Base-by-base conservation (phyloP, 2,329 filamentous ascomycete genomes). In the Verticillium tricorpus region DNA sequence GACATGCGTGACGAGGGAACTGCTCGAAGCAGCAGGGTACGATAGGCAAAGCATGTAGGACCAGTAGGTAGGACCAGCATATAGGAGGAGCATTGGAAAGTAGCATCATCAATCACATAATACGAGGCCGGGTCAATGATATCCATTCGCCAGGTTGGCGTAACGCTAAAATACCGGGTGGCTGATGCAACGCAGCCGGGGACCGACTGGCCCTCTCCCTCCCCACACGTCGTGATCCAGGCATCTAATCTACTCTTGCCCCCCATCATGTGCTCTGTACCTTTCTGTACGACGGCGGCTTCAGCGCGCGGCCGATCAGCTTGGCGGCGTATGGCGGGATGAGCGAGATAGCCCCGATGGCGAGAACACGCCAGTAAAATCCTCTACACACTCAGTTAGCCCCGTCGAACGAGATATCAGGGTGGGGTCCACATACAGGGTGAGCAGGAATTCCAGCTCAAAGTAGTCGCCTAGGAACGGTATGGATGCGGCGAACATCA, bases 261-360 rank as follows among this genome's bases (percentile, higher is more conserved):
- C 14, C 54, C 15, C 25, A 56, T 34, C 25, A 56, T 32, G 54
- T 56, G 55, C 84, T 89, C 76, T 90, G 89, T 57, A 99, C 93
- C 80, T 99, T 99, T 70, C 95, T 85, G 78, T 97, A 98, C 71
- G 91, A 96, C 22, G 93, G 93, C 65, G 95, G 95, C 77, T 90
- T 93, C 82, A 96, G 89, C 64, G 88, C 92, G 71, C 92, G 84
- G 69, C 90, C 84, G 67, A 97, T 90, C 64, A 96, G 75, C 80
- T 98, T 98, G 22, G 85, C 92, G 59, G 87, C 89, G 78, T 94
- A 97, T 2, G 94, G 91, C 19, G 95, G 95, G 57, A 96, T 84
- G 61, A 98, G 77, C 52, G 91, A 91, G 55, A 97, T 87, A 8
- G 90, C 89, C 50, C 84, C 85, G 60, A 98, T 93, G 39, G 91